Base-by-base conservation (phyloP, 139 green algal species). In the Pycnococcus provasolii region DNA sequence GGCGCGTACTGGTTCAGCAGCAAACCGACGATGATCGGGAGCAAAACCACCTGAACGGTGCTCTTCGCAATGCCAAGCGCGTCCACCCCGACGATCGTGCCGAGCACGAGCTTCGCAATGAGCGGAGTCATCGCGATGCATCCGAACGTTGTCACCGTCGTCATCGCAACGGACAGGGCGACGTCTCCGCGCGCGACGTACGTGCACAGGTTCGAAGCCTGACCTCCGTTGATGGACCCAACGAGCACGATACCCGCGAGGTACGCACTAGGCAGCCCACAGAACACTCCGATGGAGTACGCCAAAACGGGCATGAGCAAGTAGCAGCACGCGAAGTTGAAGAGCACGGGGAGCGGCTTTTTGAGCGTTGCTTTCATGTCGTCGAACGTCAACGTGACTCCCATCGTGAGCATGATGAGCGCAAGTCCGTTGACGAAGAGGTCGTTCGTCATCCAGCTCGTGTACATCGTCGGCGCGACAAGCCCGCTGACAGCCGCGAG, bases 371-470 rank as follows among this genome's bases (percentile, higher is more conserved):
- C 65, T 42, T 83, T 80, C 67, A 94, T 90, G 71, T 94, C 85
- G 1, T 90, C 81, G 43, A 88, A 71, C n/a, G 83, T 88, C 6
- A 94, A 77, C 5, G 82, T 89, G 59, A 94, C 75, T 41, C 87
- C 87, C 87, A 94, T 94, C 66, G 75, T 83, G 42, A 93, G 78
- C 88, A 95, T 92, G 37, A 95, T 78, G 44, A 90, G 75, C 45
- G 80, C 82, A 51, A 95, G 77, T 1, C 70, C 77, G 44, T 62
- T 55, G 37, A 84, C 88, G 76, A 91, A 94, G 42, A 86, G 68
- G 51, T 81, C 70, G 11, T 75, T 84, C 3, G 76, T 84, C 55
- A 92, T 80, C 81, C 67, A 39, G 54, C 13, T 45, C 26, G 26
- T 26, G 37, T 58, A 57, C 41, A 8, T 41, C 1, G 2, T 3